phyloP scores from a whole-genome alignment of 2,329 filamentous ascomycete genomes.

The Cladorrhinum sp. region DNA sequence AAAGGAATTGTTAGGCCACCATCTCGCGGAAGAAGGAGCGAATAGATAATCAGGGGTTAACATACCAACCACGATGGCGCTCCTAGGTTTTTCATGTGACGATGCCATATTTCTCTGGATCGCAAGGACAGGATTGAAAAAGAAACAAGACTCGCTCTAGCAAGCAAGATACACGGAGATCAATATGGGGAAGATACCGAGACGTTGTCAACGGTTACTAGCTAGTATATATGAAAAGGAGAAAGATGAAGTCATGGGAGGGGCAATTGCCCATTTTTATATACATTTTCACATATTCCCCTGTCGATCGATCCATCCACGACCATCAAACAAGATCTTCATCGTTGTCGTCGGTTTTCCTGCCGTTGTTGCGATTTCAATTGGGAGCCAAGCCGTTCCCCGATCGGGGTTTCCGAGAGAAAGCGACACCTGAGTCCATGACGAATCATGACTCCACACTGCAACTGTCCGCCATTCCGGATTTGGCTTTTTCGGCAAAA shows the following conservation, averaged over 20 bases:
- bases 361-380: not conserved
- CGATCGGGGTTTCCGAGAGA: not conserved
- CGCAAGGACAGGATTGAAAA: not conserved
- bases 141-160: not conserved
- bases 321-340: not conserved
- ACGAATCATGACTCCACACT: not conserved
- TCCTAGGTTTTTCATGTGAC: constrained; percentile 5
- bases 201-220: not conserved
- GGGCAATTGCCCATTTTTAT: not conserved
- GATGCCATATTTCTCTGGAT: not conserved
- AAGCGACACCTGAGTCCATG: not conserved
- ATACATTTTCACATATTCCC: not conserved
- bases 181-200: not conserved
- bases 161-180: not conserved
- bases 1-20: constrained; percentile 32
- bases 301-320: not conserved
- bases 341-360: not conserved
- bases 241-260: not conserved
- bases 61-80: constrained; percentile 17
- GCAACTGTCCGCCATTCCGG: not conserved
- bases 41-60: not conserved
- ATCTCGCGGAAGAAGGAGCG: not conserved
- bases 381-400: not conserved
- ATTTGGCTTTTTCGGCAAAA: not conserved
- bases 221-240: not conserved